Base-by-base conservation (phyloP, 2,329 filamentous ascomycete genomes). In the Fusarium domesticum region DNA sequence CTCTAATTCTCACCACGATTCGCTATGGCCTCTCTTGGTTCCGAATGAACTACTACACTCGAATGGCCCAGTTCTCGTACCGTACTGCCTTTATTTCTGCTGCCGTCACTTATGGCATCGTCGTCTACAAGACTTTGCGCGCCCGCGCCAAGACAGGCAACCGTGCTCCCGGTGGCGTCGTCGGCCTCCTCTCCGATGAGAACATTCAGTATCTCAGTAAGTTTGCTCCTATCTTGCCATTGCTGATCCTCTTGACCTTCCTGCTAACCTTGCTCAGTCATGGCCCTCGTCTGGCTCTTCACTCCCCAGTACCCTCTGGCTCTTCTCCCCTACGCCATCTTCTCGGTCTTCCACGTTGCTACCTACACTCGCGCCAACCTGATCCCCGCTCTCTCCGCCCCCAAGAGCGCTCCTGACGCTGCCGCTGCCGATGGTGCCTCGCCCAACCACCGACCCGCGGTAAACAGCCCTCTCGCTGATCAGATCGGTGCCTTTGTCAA, bases 281-380 rank as follows among this genome's bases (percentile, higher is more conserved):
- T 97, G 87, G 90, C 91, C 44, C 78, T 97, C 51, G 81, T 97
- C 61, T 98, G 93, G 93, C 87, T 98, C 60, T 85, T 92, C 70
- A 84, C 85, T 50, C 87, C 88, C 59, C 91, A 96, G 73, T 86
- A 95, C 62, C 84, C 89, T 30, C 78, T 96, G 59, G 93, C 93
- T 43, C 81, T 98, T 62, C 81, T 96, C 43, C 93, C 93, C 19
- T 98, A 96, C 74, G 85, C 84, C 59, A 89, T 98, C 70, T 98
- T 97, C 81, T 97, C 92, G 47, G 72, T 97, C 70, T 98, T 98
- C 84, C 93, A 98, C 73, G 90, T 97, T 58, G 89, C 91, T 50
- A 97, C 93, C 55, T 98, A 98, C 74, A 88, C 87, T 56, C 90
- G 93, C 68, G 87, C 87, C 67, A 95, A 95, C 74, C 73, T 98